A percentile compares a stretch with the other conserved stretches of the same genome.
Evolutionary conservation across 345 rosid genomes (phyloP).

Genomic region (Aurinia saxatilis): DNA sequence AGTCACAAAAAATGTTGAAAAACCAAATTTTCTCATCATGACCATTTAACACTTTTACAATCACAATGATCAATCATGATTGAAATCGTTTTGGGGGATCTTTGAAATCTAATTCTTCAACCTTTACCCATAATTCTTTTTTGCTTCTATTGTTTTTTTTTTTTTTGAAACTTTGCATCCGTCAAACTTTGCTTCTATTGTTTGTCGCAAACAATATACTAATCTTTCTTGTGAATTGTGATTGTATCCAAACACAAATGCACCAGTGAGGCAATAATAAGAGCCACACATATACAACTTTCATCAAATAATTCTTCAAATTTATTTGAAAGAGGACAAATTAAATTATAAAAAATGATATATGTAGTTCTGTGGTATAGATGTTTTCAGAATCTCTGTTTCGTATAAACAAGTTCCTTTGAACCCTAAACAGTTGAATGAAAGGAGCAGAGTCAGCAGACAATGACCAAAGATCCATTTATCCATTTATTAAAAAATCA

Average conservation of each 20-base stretch:
- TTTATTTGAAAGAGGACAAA: background rate
- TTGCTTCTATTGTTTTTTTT: too few species aligned
- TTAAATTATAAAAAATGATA: background rate
- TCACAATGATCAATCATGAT: too few species aligned
- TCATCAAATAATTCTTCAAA: background rate
- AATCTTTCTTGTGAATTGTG: background rate
- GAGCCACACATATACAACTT: conserved; percentile 3
- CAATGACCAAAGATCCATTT: conserved; percentile 7
- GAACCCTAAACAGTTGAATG: conserved; percentile 27
- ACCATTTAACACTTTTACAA: too few species aligned
- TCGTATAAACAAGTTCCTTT: conserved; percentile 13
- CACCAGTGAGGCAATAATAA: conserved; percentile 7
- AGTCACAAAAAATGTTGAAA: too few species aligned
- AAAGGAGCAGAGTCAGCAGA: conserved; percentile 16
- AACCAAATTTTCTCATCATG: too few species aligned
- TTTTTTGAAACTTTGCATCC: too few species aligned
- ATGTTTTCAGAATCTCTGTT: background rate
- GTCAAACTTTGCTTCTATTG: too few species aligned
- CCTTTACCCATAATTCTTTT: too few species aligned
- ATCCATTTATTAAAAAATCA: conserved; percentile 4
- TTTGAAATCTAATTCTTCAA: too few species aligned
- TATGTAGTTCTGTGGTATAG: background rate
- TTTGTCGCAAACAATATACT: too few species aligned
- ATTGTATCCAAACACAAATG: background rate
- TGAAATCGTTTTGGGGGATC: too few species aligned